A percentile compares a stretch with the other conserved stretches of the same genome.
Conservation (phyloP, 768 basidiomycete species). For the Leucocoprinus birnbaumii region DNA sequence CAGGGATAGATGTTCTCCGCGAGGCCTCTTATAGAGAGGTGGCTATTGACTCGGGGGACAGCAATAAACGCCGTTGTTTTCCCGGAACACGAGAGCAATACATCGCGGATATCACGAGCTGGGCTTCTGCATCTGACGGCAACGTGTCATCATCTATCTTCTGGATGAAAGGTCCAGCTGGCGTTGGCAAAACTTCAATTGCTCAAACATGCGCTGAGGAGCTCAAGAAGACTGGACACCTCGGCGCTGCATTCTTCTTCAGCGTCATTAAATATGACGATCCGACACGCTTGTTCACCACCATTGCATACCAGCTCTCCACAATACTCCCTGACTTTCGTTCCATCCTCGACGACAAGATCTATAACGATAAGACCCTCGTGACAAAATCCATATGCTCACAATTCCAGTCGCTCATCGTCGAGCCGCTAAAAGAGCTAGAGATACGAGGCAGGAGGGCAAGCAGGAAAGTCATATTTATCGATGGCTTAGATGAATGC, state of each 20-base stretch:
- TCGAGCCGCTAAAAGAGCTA: neutral
- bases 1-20: too few relatives aligned
- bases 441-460: neutral
- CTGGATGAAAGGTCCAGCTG: slow-evolving; percentile 6
- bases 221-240: neutral
- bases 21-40: too few relatives aligned
- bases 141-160: neutral
- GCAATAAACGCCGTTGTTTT: too few relatives aligned
- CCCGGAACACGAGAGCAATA: too few relatives aligned
- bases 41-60: too few relatives aligned
- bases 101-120: too few relatives aligned
- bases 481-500: slow-evolving; percentile 15
- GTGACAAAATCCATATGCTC: neutral
- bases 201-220: slow-evolving; percentile 3
- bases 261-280: neutral
- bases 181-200: neutral
- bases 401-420: neutral
- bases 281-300: neutral
- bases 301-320: neutral
- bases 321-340: neutral
- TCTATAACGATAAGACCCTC: neutral
- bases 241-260: neutral
- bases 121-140: too few relatives aligned
- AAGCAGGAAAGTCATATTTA: neutral
- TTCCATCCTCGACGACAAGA: neutral